A percentile compares a stretch with the other conserved stretches of the same genome.
Evolutionary conservation across 1,284 basidiomycete species (phyloP).

Genomic region (Thelephora terrestris): DNA sequence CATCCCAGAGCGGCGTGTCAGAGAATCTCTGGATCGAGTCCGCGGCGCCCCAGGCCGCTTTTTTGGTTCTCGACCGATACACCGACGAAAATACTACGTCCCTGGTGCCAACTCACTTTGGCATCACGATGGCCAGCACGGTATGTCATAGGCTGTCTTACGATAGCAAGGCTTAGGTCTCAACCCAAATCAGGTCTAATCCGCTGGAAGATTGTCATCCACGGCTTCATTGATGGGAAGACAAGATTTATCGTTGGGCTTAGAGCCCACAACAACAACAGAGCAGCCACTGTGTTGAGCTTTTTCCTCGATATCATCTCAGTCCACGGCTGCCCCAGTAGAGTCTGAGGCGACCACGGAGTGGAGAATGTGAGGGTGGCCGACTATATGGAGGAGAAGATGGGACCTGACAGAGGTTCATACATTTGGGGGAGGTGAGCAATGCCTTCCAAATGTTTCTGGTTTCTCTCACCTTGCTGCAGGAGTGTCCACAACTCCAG

Average conservation of each 20-base stretch:
- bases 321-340: conserved; percentile 16
- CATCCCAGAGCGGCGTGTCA: conserved; percentile 9
- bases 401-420: conserved; percentile 19
- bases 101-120: conserved; percentile 26
- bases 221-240: conserved; percentile 27
- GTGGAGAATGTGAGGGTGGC: conserved; percentile 21
- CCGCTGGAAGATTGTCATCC: conserved; percentile 26
- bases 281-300: conserved; percentile 19
- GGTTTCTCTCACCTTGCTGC: conserved; percentile 14
- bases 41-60: conserved; percentile 8
- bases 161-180: too few relatives aligned
- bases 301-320: conserved; percentile 20
- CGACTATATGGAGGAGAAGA: conserved; percentile 17
- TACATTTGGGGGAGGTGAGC: conserved; percentile 29
- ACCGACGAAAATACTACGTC: conserved; percentile 20
- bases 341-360: conserved; percentile 20
- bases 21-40: conserved; percentile 11
- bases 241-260: conserved; percentile 21
- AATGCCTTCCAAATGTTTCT: conserved; percentile 1
- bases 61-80: conserved; percentile 14
- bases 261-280: conserved; percentile 21
- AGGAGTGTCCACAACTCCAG: conserved; percentile 11
- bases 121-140: conserved; percentile 28
- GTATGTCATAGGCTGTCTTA: conserved; percentile 10
- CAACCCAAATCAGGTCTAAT: conserved; percentile 14